Conservation (phyloP, 495 filamentous ascomycete species). For the Chlorociboria aeruginascens region DNA sequence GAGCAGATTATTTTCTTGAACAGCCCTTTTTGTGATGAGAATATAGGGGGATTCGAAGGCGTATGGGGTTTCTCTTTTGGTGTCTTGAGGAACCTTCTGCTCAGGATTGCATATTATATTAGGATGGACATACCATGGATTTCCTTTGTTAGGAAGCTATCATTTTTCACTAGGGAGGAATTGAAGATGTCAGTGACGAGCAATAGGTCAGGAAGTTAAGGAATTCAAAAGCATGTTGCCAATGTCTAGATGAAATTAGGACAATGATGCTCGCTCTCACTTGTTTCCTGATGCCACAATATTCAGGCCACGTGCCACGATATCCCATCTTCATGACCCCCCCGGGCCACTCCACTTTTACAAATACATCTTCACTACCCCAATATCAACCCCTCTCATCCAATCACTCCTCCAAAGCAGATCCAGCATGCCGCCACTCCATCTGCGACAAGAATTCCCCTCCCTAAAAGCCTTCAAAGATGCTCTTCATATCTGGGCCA, state of each 20-base stretch:
- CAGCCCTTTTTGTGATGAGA: slow-evolving; percentile 7
- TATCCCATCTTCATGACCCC: background rate
- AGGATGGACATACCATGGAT: slow-evolving; percentile 19
- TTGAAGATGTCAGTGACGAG: background rate
- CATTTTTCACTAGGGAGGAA: slow-evolving; percentile 3
- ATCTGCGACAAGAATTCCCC: slow-evolving; percentile 25
- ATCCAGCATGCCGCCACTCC: slow-evolving; percentile 23
- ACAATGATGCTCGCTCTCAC: background rate
- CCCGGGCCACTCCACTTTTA: background rate
- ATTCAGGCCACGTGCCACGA: slow-evolving; percentile 3
- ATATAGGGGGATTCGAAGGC: slow-evolving; percentile 15
- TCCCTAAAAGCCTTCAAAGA: slow-evolving; percentile 27
- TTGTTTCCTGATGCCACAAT: background rate
- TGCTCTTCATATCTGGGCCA: slow-evolving; percentile 28
- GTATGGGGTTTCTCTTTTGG: slow-evolving; percentile 7
- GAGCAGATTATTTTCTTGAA: slow-evolving; percentile 10
- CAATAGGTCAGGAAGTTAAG: background rate
- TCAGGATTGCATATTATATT: slow-evolving; percentile 12
- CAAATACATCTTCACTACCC: background rate
- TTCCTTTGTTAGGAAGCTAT: slow-evolving; percentile 8
- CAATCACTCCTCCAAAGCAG: slow-evolving; percentile 4
- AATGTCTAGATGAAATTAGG: background rate
- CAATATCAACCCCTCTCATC: background rate
- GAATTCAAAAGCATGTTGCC: slow-evolving; percentile 12
- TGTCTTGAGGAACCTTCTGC: background rate